Evolutionary conservation across 1,284 basidiomycete genomes (phyloP).

Genomic region (Heterobasidion occidentale): DNA sequence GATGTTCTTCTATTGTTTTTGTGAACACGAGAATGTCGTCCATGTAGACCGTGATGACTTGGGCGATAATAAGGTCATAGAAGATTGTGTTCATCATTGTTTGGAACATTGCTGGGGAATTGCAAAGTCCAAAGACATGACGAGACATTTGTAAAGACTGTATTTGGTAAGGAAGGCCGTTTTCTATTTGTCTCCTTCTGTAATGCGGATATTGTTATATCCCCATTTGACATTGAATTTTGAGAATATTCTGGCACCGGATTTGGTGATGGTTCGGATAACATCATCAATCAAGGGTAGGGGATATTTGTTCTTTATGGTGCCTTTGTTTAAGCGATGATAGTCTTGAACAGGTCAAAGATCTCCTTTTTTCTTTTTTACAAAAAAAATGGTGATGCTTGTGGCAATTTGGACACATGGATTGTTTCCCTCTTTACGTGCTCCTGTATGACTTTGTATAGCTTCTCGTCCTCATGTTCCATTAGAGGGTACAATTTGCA

Average conservation of each 20-base stretch:
- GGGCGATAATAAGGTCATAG: neutral
- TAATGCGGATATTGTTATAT: neutral
- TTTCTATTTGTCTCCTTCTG: neutral
- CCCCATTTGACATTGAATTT: neutral
- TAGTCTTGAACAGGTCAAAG: slow-evolving; percentile 4
- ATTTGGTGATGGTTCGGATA: neutral
- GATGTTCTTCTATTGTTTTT: neutral
- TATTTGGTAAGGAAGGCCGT: neutral
- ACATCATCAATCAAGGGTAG: neutral
- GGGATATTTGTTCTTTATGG: neutral
- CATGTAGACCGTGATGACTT: neutral
- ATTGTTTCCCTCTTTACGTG: no score
- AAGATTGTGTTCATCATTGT: neutral
- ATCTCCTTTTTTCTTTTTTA: slow-evolving; percentile 3
- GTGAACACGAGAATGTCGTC: neutral
- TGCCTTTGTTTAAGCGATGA: neutral
- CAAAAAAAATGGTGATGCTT: slow-evolving; percentile 1
- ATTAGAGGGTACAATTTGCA: no score
- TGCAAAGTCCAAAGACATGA: neutral
- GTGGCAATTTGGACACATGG: no score
- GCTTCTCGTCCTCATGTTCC: no score
- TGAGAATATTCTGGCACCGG: neutral
- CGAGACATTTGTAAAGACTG: neutral
- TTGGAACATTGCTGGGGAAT: neutral
- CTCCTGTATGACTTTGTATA: no score